Percentiles rank a stretch among this genome's conserved stretches.
Conservation (phyloP, 176 grass and related monocot species). For the Carex littledalei region DNA sequence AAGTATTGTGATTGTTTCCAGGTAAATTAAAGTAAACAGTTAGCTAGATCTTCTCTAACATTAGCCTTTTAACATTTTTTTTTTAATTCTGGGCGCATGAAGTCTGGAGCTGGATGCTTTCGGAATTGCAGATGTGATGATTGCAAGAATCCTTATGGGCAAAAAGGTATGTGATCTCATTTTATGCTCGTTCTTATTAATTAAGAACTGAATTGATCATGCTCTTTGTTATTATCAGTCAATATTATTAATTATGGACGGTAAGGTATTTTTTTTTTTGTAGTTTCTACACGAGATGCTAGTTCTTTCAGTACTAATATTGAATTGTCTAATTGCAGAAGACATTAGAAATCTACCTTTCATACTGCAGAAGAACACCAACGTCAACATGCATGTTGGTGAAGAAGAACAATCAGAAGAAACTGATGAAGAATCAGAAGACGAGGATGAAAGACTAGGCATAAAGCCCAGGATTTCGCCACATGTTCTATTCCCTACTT, state of each 20-base stretch:
- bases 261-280: neutral
- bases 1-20: conserved; percentile 28
- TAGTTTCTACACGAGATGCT: neutral
- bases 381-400: neutral
- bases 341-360: neutral
- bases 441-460: conserved; percentile 12
- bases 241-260: neutral
- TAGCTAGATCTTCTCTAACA: conserved; percentile 1
- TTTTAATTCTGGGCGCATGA: conserved; percentile 9
- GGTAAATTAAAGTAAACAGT: conserved; percentile 7
- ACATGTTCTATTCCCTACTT: conserved; percentile 51
- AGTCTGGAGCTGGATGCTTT: conserved; percentile 23
- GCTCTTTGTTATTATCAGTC: neutral
- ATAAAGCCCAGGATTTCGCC: conserved; percentile 12
- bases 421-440: conserved; percentile 23
- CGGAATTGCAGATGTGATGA: conserved; percentile 24
- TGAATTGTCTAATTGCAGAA: conserved; percentile 3
- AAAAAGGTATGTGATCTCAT: conserved; percentile 19
- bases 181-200: neutral
- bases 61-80: conserved; percentile 2
- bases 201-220: neutral
- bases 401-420: conserved; percentile 19
- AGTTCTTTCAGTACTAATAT: conserved; percentile 3
- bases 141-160: conserved; percentile 28
- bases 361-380: neutral